Base-by-base conservation (phyloP, 345 rosid genomes). In the Durio zibethinus region DNA sequence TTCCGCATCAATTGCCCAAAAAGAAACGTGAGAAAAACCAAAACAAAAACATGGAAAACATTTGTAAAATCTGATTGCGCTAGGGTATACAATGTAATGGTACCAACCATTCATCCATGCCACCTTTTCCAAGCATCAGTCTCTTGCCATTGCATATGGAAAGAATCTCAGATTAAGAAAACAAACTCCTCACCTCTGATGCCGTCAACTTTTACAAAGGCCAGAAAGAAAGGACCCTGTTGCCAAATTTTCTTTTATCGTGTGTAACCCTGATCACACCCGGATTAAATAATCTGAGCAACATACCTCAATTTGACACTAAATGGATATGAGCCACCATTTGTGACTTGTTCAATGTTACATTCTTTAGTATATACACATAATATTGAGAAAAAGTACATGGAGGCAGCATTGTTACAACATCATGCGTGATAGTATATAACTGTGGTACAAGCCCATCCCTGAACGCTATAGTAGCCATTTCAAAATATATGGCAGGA, bases 341-440 rank as follows among this genome's bases (percentile, higher is more conserved):
- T 73, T 31, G 76, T 66, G 84, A 56, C 85, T 65, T 43, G 81
- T 78, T 80, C 73, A 78, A 71, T 36, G 82, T 80, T 81, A 80
- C 87, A 82, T 78, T 80, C 76, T 63, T 76, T 65, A 76, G 82
- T 83, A 83, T 82, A 78, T 82, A 83, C 83, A 87, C 63, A 82
- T 36, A 31, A 29, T 8, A 72, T 73, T 54, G 25, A 75, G 70
- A 40, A 50, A 74, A 71, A n/a, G 76, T 70, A 62, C 56, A 68
- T n/a, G 81, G 52, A 9, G 7, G 77, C 77, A 52, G 62, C 79
- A 53, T 18, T 61, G 77, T 81, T 74, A 86, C 81, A 78, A 78
- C 59, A 64, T 57, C 50, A 45, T 47, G 11, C 6, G 11, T 40
- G 29, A 65, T 65, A 20, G 15, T 25, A 0, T 60, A 60, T 35